These are phyloP conservation scores for Nakazawaea pomicola DNA, from an alignment of 805 yeast genomes.

Conservation along the genomic window DNA sequence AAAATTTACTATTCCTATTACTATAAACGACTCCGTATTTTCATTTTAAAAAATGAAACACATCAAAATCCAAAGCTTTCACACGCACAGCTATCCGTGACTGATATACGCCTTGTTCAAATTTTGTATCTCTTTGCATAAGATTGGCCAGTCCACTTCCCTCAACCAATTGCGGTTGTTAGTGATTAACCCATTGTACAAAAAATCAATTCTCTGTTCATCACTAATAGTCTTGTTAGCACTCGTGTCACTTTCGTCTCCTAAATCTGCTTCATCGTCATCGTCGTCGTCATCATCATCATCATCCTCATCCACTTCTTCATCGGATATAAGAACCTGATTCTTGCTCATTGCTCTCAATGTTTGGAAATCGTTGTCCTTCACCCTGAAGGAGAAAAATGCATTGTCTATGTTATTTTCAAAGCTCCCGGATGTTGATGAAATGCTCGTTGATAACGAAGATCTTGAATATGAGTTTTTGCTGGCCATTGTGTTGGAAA, in stretches of 20 bases:
- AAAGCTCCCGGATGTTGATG: constrained; percentile 8
- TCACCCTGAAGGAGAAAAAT: constrained; percentile 8
- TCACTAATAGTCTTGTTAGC: constrained; percentile 34
- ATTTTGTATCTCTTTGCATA: constrained; percentile 78
- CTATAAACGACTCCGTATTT: too few species aligned
- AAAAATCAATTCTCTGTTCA: constrained; percentile 13
- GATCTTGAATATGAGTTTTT: constrained; percentile 8
- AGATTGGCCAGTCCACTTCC: constrained; percentile 82
- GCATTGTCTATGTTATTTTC: constrained; percentile 1
- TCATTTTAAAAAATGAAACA: too few species aligned
- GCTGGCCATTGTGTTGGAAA: constrained; percentile 1
- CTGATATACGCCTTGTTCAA: constrained; percentile 65
- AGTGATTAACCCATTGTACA: constrained; percentile 10
- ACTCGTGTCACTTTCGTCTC: constrained; percentile 17
- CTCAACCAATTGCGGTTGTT: constrained; percentile 34
- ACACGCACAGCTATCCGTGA: constrained; percentile 13
- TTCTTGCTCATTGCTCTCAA: constrained; percentile 2
- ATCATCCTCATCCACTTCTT: constrained; percentile 4
- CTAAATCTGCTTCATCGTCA: too few species aligned
- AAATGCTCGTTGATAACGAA: constrained; percentile 10
- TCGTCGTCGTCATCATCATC: constrained; percentile 10
- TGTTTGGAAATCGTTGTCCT: not conserved
- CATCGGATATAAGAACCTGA: constrained; percentile 11
- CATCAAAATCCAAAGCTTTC: not conserved
- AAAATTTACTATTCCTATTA: too few species aligned